Percentiles rank a stretch among this genome's conserved stretches.
Conservation (phyloP, 2,329 filamentous ascomycete genomes). For the Aspergillus oerlinghausenensis region DNA sequence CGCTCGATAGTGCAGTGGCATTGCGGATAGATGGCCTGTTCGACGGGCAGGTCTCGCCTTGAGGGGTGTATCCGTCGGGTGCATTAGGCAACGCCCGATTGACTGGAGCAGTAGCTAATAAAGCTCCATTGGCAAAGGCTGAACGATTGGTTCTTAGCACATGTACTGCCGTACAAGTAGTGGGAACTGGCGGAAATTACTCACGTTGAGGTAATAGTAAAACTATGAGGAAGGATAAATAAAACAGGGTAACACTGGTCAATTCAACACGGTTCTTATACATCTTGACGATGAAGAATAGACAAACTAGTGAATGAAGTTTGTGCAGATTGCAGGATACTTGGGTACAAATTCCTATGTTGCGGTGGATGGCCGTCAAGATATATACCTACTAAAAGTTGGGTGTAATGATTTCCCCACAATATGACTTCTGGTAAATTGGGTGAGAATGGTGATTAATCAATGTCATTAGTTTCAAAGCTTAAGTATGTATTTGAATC, state of each 20-base stretch:
- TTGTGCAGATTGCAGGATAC: neutral
- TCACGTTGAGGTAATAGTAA: neutral
- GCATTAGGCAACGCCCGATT: slow-evolving; percentile 51
- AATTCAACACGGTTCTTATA: neutral
- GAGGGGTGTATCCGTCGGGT: slow-evolving; percentile 68
- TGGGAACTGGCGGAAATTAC: neutral
- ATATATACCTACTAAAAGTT: neutral
- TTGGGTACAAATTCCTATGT: neutral
- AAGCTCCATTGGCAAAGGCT: neutral
- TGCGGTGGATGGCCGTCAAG: neutral
- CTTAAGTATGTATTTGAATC: no score
- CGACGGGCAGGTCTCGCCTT: slow-evolving; percentile 63
- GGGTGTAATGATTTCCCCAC: neutral
- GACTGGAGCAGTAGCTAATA: neutral
- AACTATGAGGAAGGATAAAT: neutral
- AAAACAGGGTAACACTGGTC: neutral
- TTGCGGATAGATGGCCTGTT: slow-evolving; percentile 63
- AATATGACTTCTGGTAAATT: no score
- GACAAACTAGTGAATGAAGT: neutral
- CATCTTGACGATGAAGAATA: neutral
- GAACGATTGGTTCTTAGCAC: neutral
- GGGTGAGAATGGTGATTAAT: neutral
- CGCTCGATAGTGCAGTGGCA: slow-evolving; percentile 59
- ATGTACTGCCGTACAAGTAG: neutral
- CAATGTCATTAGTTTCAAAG: neutral